phyloP scores from a whole-genome alignment of 495 filamentous ascomycete species.

The Annulohypoxylon bovei region DNA sequence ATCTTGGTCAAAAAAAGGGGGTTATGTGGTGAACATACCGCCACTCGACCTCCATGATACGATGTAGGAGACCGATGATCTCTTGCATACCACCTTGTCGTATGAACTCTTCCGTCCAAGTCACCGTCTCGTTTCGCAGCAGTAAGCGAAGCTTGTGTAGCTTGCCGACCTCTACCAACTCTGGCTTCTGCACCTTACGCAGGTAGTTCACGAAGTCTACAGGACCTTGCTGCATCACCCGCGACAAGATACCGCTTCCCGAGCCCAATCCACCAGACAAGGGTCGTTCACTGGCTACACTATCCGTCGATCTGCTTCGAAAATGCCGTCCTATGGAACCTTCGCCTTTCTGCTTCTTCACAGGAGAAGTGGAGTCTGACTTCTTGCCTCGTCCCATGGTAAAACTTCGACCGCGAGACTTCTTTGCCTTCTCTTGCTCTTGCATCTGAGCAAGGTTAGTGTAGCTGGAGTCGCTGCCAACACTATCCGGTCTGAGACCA shows the following conservation, averaged over 20 bases:
- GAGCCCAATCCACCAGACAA: conserved; percentile 54
- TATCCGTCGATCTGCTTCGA: conserved; percentile 62
- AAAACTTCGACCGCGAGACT: conserved; percentile 81
- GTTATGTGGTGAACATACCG: conserved; percentile 67
- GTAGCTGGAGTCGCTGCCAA: conserved; percentile 46
- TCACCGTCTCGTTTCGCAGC: conserved; percentile 91
- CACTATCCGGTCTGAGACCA: conserved; percentile 48
- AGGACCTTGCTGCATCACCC: conserved; percentile 67
- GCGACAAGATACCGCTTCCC: conserved; percentile 55
- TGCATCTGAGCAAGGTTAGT: conserved; percentile 40
- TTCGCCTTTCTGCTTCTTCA: conserved; percentile 66
- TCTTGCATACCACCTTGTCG: conserved; percentile 90
- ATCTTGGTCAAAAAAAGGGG: conserved; percentile 28
- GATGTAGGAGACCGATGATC: conserved; percentile 83
- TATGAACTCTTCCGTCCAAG: conserved; percentile 94
- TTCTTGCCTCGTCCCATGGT: conserved; percentile 68
- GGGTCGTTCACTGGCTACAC: conserved; percentile 55
- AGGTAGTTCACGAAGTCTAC: conserved; percentile 86
- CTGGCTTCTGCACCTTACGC: conserved; percentile 77
- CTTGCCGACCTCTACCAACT: conserved; percentile 88
- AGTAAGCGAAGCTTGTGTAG: conserved; percentile 92
- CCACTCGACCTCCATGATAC: conserved; percentile 96
- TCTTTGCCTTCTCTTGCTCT: conserved; percentile 64
- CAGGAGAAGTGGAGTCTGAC: conserved; percentile 52
- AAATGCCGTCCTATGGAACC: conserved; percentile 61